Evolutionary conservation across 192 early-diverging fungal genomes (phyloP).

Genomic region (Coemansia sp.): DNA sequence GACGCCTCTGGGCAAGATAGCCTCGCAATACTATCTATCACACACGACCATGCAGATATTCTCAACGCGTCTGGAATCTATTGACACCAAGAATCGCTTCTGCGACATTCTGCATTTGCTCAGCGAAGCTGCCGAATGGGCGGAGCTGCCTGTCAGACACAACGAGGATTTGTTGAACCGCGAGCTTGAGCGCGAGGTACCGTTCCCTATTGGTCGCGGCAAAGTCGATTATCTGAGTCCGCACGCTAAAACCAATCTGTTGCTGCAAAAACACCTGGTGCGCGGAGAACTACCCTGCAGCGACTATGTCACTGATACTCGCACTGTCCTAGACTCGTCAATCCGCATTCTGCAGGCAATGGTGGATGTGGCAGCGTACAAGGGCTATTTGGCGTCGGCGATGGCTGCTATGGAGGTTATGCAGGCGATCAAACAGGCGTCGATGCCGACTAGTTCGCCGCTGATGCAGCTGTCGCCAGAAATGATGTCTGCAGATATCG

Average conservation of each 20-base stretch:
- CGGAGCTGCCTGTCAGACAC: slow-evolving; percentile 89
- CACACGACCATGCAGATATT: slow-evolving; percentile 77
- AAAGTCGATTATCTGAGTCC: slow-evolving; percentile 72
- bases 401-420: slow-evolving; percentile 79
- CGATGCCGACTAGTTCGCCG: slow-evolving; percentile 74
- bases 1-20: slow-evolving; percentile 78
- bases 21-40: slow-evolving; percentile 89
- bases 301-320: slow-evolving; percentile 91
- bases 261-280: slow-evolving; percentile 88
- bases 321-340: slow-evolving; percentile 86
- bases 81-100: slow-evolving; percentile 49
- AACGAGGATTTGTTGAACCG: slow-evolving; percentile 92
- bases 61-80: slow-evolving; percentile 56
- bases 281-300: slow-evolving; percentile 76
- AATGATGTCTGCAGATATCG: neutral
- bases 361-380: slow-evolving; percentile 80
- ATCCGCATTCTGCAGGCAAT: slow-evolving; percentile 93
- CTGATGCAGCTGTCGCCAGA: slow-evolving; percentile 67
- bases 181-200: slow-evolving; percentile 74
- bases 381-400: slow-evolving; percentile 64
- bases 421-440: slow-evolving; percentile 92
- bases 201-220: slow-evolving; percentile 59
- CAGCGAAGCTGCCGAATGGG: slow-evolving; percentile 82
- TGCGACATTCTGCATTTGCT: slow-evolving; percentile 74
- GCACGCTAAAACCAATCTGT: slow-evolving; percentile 85